Evolutionary conservation across 2,329 filamentous ascomycete genomes (phyloP).

Genomic region (Botrytis galanthina): DNA sequence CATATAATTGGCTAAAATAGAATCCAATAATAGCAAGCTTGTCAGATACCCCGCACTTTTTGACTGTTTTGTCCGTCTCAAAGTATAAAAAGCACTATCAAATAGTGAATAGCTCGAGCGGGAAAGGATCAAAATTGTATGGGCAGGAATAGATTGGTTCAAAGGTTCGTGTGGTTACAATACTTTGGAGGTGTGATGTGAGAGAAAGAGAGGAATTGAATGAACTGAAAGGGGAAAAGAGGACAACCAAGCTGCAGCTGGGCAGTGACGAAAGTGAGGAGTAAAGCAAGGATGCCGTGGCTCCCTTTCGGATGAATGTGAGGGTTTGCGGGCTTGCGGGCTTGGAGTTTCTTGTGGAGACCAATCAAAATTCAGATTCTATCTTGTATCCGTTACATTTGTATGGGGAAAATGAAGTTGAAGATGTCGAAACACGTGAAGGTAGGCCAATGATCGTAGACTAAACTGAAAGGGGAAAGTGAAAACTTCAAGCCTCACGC

Average conservation of each 20-base stretch:
- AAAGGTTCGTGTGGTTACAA: background rate
- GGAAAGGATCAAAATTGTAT: background rate
- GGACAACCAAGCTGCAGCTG: background rate
- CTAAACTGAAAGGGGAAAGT: background rate
- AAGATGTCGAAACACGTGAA: background rate
- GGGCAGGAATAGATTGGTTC: background rate
- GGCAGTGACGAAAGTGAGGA: conserved; percentile 10
- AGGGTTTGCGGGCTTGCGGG: background rate
- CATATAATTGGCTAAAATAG: conserved; percentile 10
- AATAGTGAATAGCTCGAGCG: background rate
- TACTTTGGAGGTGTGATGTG: background rate
- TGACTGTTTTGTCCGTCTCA: background rate
- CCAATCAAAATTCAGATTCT: background rate
- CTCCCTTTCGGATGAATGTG: conserved; percentile 13
- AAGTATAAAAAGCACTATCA: background rate
- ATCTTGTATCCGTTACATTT: background rate
- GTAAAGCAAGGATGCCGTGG: conserved; percentile 2
- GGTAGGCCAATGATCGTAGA: background rate
- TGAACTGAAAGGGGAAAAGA: background rate
- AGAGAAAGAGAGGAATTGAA: background rate
- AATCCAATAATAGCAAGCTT: conserved; percentile 10
- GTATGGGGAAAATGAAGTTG: conserved; percentile 5
- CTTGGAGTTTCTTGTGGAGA: conserved; percentile 5
- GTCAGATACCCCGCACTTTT: conserved; percentile 19
- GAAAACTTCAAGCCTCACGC: background rate